These are phyloP conservation scores for Discostella stelligera DNA, from an alignment of 352 stramenopile genomes.

Conservation along the genomic window DNA sequence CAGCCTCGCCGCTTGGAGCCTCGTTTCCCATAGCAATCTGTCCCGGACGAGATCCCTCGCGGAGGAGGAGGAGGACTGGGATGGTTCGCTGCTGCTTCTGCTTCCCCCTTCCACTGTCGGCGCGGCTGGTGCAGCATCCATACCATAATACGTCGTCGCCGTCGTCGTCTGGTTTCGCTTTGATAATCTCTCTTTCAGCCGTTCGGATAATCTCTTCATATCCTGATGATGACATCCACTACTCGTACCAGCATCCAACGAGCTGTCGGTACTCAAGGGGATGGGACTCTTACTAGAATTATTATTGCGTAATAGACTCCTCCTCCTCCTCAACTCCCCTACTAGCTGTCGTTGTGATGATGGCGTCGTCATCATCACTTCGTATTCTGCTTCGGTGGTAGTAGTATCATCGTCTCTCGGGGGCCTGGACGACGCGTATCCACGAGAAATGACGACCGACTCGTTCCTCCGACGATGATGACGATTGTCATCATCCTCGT, in stretches of 20 bases:
- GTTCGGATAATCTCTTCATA: conserved; percentile 28
- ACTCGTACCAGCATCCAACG: background rate
- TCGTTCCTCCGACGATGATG: too few relatives aligned
- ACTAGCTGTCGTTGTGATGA: too few relatives aligned
- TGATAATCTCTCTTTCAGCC: conserved; percentile 20
- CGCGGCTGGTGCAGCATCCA: background rate
- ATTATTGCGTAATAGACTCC: too few relatives aligned
- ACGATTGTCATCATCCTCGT: too few relatives aligned
- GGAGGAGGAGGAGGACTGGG: too few relatives aligned
- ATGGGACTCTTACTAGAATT: background rate
- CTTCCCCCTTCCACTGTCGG: background rate
- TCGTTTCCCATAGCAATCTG: background rate
- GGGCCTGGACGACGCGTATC: background rate
- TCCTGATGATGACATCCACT: conserved; percentile 18
- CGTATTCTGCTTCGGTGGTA: too few relatives aligned
- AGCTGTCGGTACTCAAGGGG: background rate
- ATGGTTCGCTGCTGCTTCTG: too few relatives aligned
- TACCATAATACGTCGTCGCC: too few relatives aligned
- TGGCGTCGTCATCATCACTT: too few relatives aligned
- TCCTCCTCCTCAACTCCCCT: too few relatives aligned
- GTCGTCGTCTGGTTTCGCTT: conserved; percentile 15
- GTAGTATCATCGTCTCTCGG: too few relatives aligned
- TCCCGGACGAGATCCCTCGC: background rate
- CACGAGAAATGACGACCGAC: too few relatives aligned
- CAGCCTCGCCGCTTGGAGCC: background rate